phyloP scores from a whole-genome alignment of 2,329 filamentous ascomycete genomes.

The Metarhizium guizhouense region DNA sequence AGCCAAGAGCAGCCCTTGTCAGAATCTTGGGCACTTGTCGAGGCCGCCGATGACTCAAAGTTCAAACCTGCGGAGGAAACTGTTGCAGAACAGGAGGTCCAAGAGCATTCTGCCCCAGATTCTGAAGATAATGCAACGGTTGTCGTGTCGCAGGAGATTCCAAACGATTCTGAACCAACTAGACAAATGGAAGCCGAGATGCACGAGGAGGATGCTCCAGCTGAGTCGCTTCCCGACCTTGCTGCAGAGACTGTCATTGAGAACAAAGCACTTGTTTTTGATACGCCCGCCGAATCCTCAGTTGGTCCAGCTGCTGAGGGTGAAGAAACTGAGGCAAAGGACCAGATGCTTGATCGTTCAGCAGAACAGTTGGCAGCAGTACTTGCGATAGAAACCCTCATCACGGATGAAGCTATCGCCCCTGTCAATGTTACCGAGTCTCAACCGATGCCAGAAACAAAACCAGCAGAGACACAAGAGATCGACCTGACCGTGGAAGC shows the following conservation, averaged over 20 bases:
- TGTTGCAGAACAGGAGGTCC: background rate
- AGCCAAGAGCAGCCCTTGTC: background rate
- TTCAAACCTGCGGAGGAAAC: background rate
- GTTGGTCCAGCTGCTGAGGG: background rate
- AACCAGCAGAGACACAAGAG: background rate
- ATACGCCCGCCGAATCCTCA: background rate
- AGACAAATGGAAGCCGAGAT: background rate
- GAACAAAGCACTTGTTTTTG: background rate
- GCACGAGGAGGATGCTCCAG: background rate
- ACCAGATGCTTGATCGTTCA: background rate
- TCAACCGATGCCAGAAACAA: background rate
- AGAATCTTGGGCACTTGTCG: background rate
- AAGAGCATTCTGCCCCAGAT: background rate
- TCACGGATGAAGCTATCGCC: background rate
- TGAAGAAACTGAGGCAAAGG: background rate
- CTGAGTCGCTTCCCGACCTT: background rate
- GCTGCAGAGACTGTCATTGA: background rate
- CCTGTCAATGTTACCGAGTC: background rate
- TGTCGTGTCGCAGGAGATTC: background rate
- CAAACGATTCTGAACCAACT: background rate
- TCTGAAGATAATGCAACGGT: background rate
- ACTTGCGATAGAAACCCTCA: background rate
- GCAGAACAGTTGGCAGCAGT: background rate
- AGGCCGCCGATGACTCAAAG: background rate
- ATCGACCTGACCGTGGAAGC: background rate